A percentile compares a stretch with the other conserved stretches of the same genome.
Conservation (phyloP, 495 filamentous ascomycete species). For the Oidiodendron maius region DNA sequence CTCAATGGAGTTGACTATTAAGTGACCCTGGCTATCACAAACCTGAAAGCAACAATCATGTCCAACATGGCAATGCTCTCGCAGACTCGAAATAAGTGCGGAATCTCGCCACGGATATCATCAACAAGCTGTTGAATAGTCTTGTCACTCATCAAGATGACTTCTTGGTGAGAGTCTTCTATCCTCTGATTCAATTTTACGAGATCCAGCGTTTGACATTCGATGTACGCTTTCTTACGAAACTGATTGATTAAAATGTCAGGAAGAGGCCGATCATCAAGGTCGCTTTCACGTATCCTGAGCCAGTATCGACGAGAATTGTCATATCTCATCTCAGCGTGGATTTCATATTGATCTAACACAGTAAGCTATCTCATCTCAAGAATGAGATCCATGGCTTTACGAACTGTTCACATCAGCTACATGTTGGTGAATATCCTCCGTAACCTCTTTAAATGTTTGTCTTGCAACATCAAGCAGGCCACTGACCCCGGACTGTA, state of each 20-base stretch:
- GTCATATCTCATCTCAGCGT: conserved; percentile 68
- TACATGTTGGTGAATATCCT: conserved; percentile 68
- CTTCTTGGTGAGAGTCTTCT: conserved; percentile 72
- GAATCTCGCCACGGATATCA: conserved; percentile 59
- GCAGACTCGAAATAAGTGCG: conserved; percentile 67
- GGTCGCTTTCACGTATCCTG: conserved; percentile 55
- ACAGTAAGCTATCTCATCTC: conserved; percentile 16
- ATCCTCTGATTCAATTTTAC: conserved; percentile 73
- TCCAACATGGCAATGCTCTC: conserved; percentile 88
- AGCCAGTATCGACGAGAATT: conserved; percentile 74
- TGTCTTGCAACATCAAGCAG: conserved; percentile 82
- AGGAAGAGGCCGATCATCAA: conserved; percentile 56
- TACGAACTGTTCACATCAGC: conserved; percentile 51
- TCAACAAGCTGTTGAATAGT: conserved; percentile 65
- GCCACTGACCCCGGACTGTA: conserved; percentile 74
- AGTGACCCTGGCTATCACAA: not conserved
- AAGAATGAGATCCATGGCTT: not conserved
- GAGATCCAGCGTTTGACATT: conserved; percentile 81
- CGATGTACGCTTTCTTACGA: conserved; percentile 63
- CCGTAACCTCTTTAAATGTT: conserved; percentile 78
- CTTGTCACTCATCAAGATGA: conserved; percentile 69
- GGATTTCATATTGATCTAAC: conserved; percentile 50
- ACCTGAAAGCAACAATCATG: conserved; percentile 75
- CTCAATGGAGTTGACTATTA: not conserved
- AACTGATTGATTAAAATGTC: conserved; percentile 74